Conservation (phyloP, 306 rosid species). For the Begonia peltatifolia region DNA sequence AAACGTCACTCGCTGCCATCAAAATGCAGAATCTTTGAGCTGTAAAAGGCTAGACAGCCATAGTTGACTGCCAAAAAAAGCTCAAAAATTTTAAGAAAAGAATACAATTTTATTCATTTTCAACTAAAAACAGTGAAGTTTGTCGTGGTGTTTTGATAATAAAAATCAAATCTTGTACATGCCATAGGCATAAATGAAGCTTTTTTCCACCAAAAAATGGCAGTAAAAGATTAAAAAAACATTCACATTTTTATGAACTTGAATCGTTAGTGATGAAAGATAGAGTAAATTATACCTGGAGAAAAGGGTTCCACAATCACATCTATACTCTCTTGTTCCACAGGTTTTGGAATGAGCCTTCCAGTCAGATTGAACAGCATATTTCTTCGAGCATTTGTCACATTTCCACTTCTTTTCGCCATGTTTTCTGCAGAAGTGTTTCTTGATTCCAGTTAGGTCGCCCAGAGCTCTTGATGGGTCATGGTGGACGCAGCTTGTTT, state of each 20-base stretch:
- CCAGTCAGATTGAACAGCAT: conserved; percentile 21
- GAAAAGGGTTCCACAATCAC: conserved; percentile 18
- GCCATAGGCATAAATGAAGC: too few species aligned
- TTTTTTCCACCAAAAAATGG: too few species aligned
- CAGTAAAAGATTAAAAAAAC: too few species aligned
- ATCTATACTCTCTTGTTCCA: conserved; percentile 15
- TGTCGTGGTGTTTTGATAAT: too few species aligned
- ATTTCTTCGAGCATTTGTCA: conserved; percentile 15
- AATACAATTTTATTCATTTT: too few species aligned
- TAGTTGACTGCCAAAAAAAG: background rate
- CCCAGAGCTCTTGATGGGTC: conserved; percentile 16
- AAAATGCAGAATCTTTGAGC: too few species aligned
- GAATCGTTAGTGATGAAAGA: background rate
- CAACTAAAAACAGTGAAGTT: too few species aligned
- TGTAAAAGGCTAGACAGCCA: too few species aligned
- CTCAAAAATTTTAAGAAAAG: background rate
- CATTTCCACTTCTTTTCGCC: conserved; percentile 22
- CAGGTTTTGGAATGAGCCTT: conserved; percentile 18
- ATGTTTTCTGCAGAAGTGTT: conserved; percentile 16
- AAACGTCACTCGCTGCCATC: too few species aligned
- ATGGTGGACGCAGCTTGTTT: conserved; percentile 12
- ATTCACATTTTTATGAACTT: too few species aligned
- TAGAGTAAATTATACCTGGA: conserved; percentile 7
- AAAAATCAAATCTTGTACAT: too few species aligned
- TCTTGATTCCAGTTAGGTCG: conserved; percentile 14